A percentile compares a stretch with the other conserved stretches of the same genome.
phyloP scores from a whole-genome alignment of 495 filamentous ascomycete genomes.

The Penicillium cataractarum region DNA sequence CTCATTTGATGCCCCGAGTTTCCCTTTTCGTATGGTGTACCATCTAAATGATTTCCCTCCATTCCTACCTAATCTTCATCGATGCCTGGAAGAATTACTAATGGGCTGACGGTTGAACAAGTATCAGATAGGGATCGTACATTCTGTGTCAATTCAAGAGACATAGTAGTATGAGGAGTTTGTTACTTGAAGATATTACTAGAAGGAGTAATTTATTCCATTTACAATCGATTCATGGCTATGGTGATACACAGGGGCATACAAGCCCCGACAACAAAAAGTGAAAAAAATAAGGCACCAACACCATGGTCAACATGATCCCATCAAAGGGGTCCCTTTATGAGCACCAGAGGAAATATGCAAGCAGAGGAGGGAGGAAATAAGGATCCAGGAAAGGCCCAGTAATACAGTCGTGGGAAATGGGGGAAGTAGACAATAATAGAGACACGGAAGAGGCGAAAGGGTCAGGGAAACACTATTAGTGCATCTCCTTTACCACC shows the following conservation, averaged over 20 bases:
- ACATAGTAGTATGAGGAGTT: too few relatives aligned
- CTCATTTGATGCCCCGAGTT: too few relatives aligned
- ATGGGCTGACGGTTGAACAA: too few relatives aligned
- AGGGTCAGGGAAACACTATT: background rate
- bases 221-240: conserved; percentile 36
- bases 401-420: conserved; percentile 45
- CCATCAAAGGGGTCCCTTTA: conserved; percentile 15
- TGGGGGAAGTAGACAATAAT: conserved; percentile 16
- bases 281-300: conserved; percentile 29
- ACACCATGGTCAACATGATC: conserved; percentile 39
- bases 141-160: too few relatives aligned
- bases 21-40: too few relatives aligned
- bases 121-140: too few relatives aligned
- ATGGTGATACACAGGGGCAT: conserved; percentile 34
- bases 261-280: conserved; percentile 22
- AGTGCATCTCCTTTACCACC: conserved; percentile 52
- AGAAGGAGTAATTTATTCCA: conserved; percentile 26
- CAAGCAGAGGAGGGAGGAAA: conserved; percentile 27
- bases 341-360: conserved; percentile 35
- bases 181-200: background rate
- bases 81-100: too few relatives aligned
- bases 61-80: too few relatives aligned
- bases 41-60: too few relatives aligned
- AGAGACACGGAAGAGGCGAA: conserved; percentile 21
- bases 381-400: conserved; percentile 32